phyloP scores from a whole-genome alignment of 179 eudicot species.

The Carnegiea gigantea region DNA sequence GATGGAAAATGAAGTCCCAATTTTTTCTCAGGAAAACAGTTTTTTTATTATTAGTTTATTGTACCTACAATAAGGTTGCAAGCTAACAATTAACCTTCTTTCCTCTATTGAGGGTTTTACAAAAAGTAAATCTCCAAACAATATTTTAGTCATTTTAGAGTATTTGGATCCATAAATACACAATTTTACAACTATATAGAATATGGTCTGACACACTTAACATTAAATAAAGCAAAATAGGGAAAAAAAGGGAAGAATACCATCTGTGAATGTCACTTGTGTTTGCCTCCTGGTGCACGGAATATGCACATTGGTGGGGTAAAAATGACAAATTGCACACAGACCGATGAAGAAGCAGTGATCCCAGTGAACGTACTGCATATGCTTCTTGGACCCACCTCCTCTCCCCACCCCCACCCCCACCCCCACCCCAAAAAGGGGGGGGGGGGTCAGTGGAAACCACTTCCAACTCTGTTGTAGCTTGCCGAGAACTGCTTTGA shows the following conservation, averaged over 20 bases:
- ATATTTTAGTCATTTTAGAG: too few relatives aligned
- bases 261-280: background rate
- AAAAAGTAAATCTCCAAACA: too few relatives aligned
- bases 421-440: too few relatives aligned
- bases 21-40: background rate
- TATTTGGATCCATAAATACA: too few relatives aligned
- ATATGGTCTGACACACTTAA: too few relatives aligned
- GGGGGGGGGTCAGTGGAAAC: too few relatives aligned
- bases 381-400: too few relatives aligned
- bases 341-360: background rate
- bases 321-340: background rate
- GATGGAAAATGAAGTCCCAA: background rate
- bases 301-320: background rate
- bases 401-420: background rate
- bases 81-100: too few relatives aligned
- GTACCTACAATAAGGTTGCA: too few relatives aligned
- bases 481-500: background rate
- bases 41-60: background rate
- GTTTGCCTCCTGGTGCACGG: background rate
- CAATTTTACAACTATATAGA: too few relatives aligned
- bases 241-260: background rate
- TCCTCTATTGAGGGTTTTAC: too few relatives aligned
- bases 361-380: background rate
- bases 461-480: background rate
- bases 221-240: background rate